Evolutionary conservation across 352 stramenopile species (phyloP), one percentile per base, ranked within the genome.

Genomic region (Aphanomyces stellatus): DNA sequence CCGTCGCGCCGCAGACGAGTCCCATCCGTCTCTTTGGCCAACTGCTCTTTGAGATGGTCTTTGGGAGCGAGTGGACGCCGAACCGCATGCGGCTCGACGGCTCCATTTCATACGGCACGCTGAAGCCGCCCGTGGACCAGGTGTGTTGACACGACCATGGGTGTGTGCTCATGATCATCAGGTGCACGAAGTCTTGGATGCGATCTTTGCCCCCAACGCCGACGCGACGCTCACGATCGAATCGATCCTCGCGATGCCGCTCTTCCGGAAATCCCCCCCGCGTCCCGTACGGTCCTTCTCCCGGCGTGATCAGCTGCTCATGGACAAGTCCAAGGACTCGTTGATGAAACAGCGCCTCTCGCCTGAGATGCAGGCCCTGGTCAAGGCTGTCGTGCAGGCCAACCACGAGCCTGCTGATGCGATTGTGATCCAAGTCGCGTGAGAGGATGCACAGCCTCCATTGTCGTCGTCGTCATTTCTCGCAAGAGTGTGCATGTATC

Each of bases 41-140:
- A 3, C 13, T 63, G 4, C 22, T 63, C 55, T 63, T 63, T 63
- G 55, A 63, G 19, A 63, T 63, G 55, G 55, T 43, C 4, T 63
- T 63, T 63, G 55, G 55, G 13, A 19, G 17, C 33, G 55, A 63
- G 25, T 43, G 31, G n/a, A 25, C 55, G 19, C 33, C 33, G 19
- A 51, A 28, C 7, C 55, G 55, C 33, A 28, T 63, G 27, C 19
- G 41, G 13, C 19, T 25, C 4, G 35, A 63, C 40, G 55, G 55
- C 34, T n/a, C n/a, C 6, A 8, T 43, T 2, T 15, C 34, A 0
- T 51, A 34, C 40, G 55, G 30, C 19, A 51, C 31, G 15, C 35
- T 51, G 6, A 28, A 63, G 15, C 34, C 30, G 13, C 40, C 55
- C 6, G 4, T 34, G 8, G 55, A 63, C 55, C 15, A 27, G 10